Percentiles rank a stretch among this genome's conserved stretches.
phyloP scores from a whole-genome alignment of 2,329 filamentous ascomycete genomes.

The Oidium heveae region DNA sequence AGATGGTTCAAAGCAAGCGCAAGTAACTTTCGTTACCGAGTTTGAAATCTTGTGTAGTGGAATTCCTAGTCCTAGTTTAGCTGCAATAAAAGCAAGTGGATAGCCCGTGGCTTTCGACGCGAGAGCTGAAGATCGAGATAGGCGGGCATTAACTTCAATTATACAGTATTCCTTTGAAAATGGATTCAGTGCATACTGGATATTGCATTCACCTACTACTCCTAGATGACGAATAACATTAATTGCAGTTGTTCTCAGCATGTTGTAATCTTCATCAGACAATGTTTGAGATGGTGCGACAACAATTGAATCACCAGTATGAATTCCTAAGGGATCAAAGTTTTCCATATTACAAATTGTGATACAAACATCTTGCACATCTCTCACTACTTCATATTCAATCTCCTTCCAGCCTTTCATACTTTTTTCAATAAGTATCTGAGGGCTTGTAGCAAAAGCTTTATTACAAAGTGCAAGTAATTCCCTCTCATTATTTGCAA shows the following conservation, averaged over 20 bases:
- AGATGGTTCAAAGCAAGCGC: constrained; percentile 93
- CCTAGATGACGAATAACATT: constrained; percentile 94
- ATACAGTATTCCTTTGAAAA: constrained; percentile 95
- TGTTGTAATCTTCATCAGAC: constrained; percentile 96
- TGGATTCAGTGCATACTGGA: constrained; percentile 92
- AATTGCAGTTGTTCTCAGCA: constrained; percentile 89
- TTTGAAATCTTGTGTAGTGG: constrained; percentile 93
- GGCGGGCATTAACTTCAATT: constrained; percentile 92
- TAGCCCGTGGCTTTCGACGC: constrained; percentile 96
- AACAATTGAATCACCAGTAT: constrained; percentile 94
- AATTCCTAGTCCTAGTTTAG: constrained; percentile 85
- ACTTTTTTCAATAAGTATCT: constrained; percentile 87
- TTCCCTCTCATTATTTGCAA: constrained; percentile 68
- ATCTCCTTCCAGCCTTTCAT: constrained; percentile 99
- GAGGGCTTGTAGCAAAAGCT: constrained; percentile 81
- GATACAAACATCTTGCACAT: constrained; percentile 92
- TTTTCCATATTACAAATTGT: constrained; percentile 99
- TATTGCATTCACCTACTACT: constrained; percentile 96
- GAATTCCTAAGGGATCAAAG: constrained; percentile 92
- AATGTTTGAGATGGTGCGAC: constrained; percentile 92
- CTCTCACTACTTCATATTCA: constrained; percentile 93
- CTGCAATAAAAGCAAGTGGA: constrained; percentile 84
- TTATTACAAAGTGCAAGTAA: constrained; percentile 76
- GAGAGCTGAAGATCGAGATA: constrained; percentile 83
- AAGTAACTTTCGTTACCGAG: constrained; percentile 83